phyloP scores from a whole-genome alignment of 345 rosid genomes.

The Salix brachista region DNA sequence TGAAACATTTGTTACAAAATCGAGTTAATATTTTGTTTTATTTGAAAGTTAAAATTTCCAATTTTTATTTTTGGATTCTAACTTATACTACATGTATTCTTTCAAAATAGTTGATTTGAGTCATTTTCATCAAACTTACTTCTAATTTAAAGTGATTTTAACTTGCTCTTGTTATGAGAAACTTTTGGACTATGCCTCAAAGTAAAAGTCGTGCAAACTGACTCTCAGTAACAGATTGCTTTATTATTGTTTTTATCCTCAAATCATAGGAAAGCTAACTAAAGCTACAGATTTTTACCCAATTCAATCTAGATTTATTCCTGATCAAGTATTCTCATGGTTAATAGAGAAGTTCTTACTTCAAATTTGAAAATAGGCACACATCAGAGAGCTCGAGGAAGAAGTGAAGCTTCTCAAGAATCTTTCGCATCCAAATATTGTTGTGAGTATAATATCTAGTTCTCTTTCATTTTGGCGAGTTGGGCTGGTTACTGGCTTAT shows the following conservation, averaged over 20 bases:
- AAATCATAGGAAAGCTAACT: background rate
- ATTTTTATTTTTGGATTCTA: no score
- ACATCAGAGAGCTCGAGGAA: conserved; percentile 35
- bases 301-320: background rate
- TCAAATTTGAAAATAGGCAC: conserved; percentile 21
- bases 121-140: no score
- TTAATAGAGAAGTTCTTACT: background rate
- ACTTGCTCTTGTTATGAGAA: no score
- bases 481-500: background rate
- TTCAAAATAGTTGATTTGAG: no score
- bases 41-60: no score
- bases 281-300: background rate
- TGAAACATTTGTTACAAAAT: no score
- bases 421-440: conserved; percentile 33
- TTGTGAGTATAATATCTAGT: conserved; percentile 19
- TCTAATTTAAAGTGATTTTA: no score
- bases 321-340: background rate
- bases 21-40: no score
- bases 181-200: no score
- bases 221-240: background rate
- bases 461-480: background rate
- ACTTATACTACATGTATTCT: no score
- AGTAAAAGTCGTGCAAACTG: no score
- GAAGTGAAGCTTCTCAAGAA: conserved; percentile 37
- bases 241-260: background rate